These are phyloP conservation scores for Aspergillus affinis DNA, from an alignment of 495 filamentous ascomycete species.

Conservation along the genomic window DNA sequence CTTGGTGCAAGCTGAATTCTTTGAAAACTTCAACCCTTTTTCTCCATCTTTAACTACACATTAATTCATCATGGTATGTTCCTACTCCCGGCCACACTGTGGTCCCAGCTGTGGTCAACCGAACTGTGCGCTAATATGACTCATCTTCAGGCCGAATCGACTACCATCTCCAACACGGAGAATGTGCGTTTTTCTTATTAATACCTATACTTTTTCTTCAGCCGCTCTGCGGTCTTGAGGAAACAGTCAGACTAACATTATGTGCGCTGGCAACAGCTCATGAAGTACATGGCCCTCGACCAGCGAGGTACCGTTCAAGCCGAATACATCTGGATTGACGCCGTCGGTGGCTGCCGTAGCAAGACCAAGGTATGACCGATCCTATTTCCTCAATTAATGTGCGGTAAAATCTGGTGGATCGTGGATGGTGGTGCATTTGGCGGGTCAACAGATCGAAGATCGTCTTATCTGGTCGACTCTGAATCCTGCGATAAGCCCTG, in stretches of 20 bases:
- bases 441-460: background rate
- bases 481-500: background rate
- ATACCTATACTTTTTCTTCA: constrained; percentile 35
- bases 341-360: constrained; percentile 71
- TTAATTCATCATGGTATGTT: constrained; percentile 46
- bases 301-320: constrained; percentile 84
- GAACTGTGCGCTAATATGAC: constrained; percentile 10
- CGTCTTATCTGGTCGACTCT: background rate
- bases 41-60: constrained; percentile 38
- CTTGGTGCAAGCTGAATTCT: constrained; percentile 3
- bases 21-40: constrained; percentile 19
- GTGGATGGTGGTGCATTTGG: constrained; percentile 5
- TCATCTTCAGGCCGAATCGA: constrained; percentile 47
- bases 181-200: constrained; percentile 54
- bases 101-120: constrained; percentile 5
- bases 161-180: constrained; percentile 66
- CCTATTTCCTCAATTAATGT: no score
- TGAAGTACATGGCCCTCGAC: constrained; percentile 88
- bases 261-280: constrained; percentile 58
- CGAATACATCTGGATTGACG: constrained; percentile 98
- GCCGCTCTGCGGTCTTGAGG: constrained; percentile 34
- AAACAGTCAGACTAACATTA: constrained; percentile 43
- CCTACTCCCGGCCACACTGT: background rate
- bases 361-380: constrained; percentile 79
- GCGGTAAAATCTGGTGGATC: no score